Base-by-base conservation (phyloP, 495 filamentous ascomycete species). In the Penicillium diatomitis region DNA sequence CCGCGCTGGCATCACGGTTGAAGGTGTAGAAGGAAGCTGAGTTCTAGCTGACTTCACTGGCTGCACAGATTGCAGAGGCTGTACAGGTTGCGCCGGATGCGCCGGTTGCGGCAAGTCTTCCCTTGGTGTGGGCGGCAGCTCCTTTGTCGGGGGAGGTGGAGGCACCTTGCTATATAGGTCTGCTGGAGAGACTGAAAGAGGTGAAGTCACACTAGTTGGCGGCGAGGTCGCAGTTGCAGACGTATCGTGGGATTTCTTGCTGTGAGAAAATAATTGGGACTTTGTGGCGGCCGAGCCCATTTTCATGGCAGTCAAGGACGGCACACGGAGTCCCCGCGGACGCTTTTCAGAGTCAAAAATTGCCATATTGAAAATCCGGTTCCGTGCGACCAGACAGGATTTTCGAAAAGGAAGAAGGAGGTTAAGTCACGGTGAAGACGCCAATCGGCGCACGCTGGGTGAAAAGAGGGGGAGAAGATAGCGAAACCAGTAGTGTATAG, bases 281-380 rank as follows among this genome's bases (percentile, higher is more conserved):
- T 46, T 57, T 31, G 53, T 32, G 8, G 52, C 48, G 38, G 49
- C 44, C 29, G 42, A 46, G 12, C 57, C 48, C 32, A 38, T 48
- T 51, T 68, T 70, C 46, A 66, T 63, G 5, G 62, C 60, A 38
- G 66, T 61, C 9, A 68, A 57, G 8, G 68, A 70, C 0, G 67
- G 66, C 8, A 71, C 57, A 41, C 69, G 66, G 41, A 72, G 55
- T 31, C 69, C 69, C 0, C 62, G 61, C 7, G 67, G 59, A 45
- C 67, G 66, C 36, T 69, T 69, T 30, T 70, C 69, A 10, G 67
- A 63, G 39, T 72, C 69, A 46, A 68, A 60, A 38, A 70, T 61
- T 4, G 68, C 66, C 66, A 71, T 69, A 27, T 32, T 32, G 10
- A 35, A 33, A 9, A 32, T 12, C 11, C 11, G 35, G 35, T 9